A percentile compares a stretch with the other conserved stretches of the same genome.
phyloP scores from a whole-genome alignment of 371 early-diverging fungal species.

The Mortierella sp. region DNA sequence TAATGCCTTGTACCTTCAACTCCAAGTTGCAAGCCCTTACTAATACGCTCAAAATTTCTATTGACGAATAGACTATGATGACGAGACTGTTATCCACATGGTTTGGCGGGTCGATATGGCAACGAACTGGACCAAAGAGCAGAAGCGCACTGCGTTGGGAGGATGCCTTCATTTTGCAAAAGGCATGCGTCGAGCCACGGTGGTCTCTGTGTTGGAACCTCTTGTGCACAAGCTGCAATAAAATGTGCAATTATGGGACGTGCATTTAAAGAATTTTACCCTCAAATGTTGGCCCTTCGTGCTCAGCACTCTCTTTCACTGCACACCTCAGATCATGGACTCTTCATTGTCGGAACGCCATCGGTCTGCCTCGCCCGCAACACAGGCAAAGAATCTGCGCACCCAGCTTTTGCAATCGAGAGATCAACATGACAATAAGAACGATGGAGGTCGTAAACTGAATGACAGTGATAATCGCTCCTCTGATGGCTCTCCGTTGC shows the following conservation, averaged over 20 bases:
- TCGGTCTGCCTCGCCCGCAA: constrained; percentile 11
- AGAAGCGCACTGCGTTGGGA: constrained; percentile 21
- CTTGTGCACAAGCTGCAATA: constrained; percentile 1
- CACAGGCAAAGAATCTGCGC: constrained; percentile 9
- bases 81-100: constrained; percentile 17
- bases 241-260: not conserved
- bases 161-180: constrained; percentile 26
- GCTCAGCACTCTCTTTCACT: too few relatives aligned
- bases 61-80: constrained; percentile 27
- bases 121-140: constrained; percentile 35
- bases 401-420: constrained; percentile 3
- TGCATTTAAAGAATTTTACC: too few relatives aligned
- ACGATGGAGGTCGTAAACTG: too few relatives aligned
- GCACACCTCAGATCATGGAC: not conserved
- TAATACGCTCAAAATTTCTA: too few relatives aligned
- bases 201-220: constrained; percentile 21
- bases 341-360: constrained; percentile 6
- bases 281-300: too few relatives aligned
- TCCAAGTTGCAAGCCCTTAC: too few relatives aligned
- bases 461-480: not conserved
- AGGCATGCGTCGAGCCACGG: constrained; percentile 35
- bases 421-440: not conserved
- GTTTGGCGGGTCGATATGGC: constrained; percentile 24
- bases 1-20: too few relatives aligned
- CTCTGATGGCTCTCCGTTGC: constrained; percentile 10